These are phyloP conservation scores for Gillenia trifoliata DNA, from an alignment of 306 rosid species.

Conservation along the genomic window DNA sequence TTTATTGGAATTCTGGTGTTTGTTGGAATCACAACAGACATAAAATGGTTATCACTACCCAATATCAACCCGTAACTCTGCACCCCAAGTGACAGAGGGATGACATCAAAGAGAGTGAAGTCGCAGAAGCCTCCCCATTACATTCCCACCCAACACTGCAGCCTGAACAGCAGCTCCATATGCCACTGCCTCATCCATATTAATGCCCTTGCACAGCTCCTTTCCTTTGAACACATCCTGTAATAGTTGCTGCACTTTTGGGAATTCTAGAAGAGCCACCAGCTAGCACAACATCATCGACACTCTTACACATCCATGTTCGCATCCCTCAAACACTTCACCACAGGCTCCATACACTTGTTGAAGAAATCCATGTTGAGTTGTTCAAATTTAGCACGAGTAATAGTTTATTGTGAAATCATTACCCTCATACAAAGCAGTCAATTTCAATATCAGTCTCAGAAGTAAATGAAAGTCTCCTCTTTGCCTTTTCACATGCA, in stretches of 20 bases:
- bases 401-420: background rate
- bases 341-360: background rate
- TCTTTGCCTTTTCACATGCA: conserved; percentile 2
- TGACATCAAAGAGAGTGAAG: conserved; percentile 4
- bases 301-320: background rate
- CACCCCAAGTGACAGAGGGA: conserved; percentile 2
- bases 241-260: background rate
- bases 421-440: background rate
- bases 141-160: conserved; percentile 4
- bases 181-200: background rate
- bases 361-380: background rate
- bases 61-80: too few species aligned
- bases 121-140: background rate
- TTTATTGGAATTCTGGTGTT: background rate
- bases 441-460: too few species aligned
- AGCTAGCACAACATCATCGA: background rate
- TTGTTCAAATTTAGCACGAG: background rate
- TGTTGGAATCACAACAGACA: background rate
- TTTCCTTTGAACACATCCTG: background rate
- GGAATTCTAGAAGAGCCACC: conserved; percentile 12
- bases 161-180: background rate
- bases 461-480: background rate
- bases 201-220: background rate
- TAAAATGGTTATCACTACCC: background rate
- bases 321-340: conserved; percentile 3